Percentiles rank a stretch among this genome's conserved stretches.
Conservation (phyloP, 257 asterid species). For the Forsythia viridissima region DNA sequence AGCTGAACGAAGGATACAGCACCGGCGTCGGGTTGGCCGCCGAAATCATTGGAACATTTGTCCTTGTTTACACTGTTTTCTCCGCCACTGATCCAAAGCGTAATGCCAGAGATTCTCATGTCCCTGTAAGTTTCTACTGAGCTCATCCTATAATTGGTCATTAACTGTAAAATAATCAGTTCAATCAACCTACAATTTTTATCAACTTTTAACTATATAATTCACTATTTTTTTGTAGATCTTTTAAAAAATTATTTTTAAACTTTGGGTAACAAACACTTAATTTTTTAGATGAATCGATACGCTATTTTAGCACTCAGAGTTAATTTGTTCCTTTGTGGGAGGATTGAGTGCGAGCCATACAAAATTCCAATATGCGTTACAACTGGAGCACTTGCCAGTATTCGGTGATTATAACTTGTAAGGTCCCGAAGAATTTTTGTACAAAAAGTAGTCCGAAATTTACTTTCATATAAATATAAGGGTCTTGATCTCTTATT, state of each 20-base stretch:
- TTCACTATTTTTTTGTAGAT: too few relatives aligned
- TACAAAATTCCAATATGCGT: constrained; percentile 1
- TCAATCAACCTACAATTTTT: too few relatives aligned
- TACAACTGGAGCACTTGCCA: constrained; percentile 18
- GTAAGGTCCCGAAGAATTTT: constrained; percentile 9
- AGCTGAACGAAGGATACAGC: constrained; percentile 41
- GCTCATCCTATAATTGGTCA: not conserved
- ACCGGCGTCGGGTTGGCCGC: constrained; percentile 54
- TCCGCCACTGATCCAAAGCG: constrained; percentile 85
- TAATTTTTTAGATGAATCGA: too few relatives aligned
- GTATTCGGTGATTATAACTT: constrained; percentile 26
- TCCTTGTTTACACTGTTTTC: constrained; percentile 77
- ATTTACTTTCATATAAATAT: not conserved
- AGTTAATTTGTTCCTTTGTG: not conserved
- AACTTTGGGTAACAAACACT: too few relatives aligned
- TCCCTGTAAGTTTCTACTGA: constrained; percentile 45
- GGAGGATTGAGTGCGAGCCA: constrained; percentile 24
- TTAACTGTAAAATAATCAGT: not conserved
- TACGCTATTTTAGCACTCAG: too few relatives aligned
- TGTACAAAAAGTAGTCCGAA: not conserved
- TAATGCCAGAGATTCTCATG: constrained; percentile 73
- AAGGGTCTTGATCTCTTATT: too few relatives aligned
- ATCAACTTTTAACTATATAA: too few relatives aligned
- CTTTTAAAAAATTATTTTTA: too few relatives aligned
- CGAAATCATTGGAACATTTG: constrained; percentile 76